These are phyloP conservation scores for Gentiana straminea DNA, from an alignment of 257 asterid genomes.

Conservation along the genomic window DNA sequence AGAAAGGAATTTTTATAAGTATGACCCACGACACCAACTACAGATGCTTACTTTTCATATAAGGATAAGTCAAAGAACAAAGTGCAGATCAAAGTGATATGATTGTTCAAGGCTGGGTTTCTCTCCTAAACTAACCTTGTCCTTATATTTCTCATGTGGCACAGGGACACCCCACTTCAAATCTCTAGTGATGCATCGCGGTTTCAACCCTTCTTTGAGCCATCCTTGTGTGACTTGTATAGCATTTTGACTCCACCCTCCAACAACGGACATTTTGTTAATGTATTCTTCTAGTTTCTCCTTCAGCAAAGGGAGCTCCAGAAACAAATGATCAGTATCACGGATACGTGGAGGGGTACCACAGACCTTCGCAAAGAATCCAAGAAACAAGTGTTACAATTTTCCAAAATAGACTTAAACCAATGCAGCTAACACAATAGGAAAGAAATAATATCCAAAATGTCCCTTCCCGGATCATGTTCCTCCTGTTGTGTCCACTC, in stretches of 20 bases:
- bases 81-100: background rate
- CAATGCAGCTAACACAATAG: background rate
- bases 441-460: background rate
- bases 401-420: background rate
- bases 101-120: background rate
- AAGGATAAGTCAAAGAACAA: conserved; percentile 1
- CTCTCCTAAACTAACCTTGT: conserved; percentile 46
- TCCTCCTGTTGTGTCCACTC: background rate
- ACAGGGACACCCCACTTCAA: conserved; percentile 98
- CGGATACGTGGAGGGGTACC: conserved; percentile 48
- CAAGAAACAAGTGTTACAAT: background rate
- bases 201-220: conserved; percentile 81
- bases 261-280: conserved; percentile 53
- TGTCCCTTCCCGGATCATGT: background rate
- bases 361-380: conserved; percentile 43
- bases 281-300: conserved; percentile 63
- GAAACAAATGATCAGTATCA: conserved; percentile 77
- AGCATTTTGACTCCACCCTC: conserved; percentile 98
- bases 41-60: background rate
- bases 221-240: conserved; percentile 68
- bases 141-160: conserved; percentile 77
- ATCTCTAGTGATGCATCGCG: conserved; percentile 84
- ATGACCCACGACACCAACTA: background rate
- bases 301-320: conserved; percentile 83
- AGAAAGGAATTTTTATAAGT: background rate